Conservation (phyloP, 179 eudicot genomes). For the Pouteria campechiana region DNA sequence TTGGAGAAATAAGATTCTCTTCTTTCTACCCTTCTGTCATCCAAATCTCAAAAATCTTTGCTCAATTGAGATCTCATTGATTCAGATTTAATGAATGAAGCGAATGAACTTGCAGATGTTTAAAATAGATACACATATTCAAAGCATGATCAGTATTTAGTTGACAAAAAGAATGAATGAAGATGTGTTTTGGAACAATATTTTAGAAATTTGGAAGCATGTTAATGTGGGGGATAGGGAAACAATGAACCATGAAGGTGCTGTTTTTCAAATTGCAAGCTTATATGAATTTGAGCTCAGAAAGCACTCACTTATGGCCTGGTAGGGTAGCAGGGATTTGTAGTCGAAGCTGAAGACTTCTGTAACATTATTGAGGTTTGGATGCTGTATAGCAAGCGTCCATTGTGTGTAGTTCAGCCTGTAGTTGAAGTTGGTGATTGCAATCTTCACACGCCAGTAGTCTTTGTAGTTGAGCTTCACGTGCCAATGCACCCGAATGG, state of each 20-base stretch:
- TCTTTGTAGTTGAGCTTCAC: constrained; percentile 69
- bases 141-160: no score
- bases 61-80: no score
- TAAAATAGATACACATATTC: no score
- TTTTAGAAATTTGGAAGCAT: no score
- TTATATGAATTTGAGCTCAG: background rate
- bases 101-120: no score
- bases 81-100: no score
- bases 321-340: constrained; percentile 63
- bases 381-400: constrained; percentile 80
- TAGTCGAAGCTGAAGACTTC: constrained; percentile 80
- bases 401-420: constrained; percentile 59
- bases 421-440: constrained; percentile 73
- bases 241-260: background rate
- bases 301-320: constrained; percentile 49
- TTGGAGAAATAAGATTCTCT: background rate
- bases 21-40: background rate
- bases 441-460: constrained; percentile 72
- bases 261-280: background rate
- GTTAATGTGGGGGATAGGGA: no score
- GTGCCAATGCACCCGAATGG: constrained; percentile 82
- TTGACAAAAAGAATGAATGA: no score
- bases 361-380: constrained; percentile 74
- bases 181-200: no score
- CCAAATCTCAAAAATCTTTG: no score